A percentile compares a stretch with the other conserved stretches of the same genome.
These are phyloP conservation scores for Ceraceosorus guamensis DNA, from an alignment of 1,284 basidiomycete species.

Conservation along the genomic window DNA sequence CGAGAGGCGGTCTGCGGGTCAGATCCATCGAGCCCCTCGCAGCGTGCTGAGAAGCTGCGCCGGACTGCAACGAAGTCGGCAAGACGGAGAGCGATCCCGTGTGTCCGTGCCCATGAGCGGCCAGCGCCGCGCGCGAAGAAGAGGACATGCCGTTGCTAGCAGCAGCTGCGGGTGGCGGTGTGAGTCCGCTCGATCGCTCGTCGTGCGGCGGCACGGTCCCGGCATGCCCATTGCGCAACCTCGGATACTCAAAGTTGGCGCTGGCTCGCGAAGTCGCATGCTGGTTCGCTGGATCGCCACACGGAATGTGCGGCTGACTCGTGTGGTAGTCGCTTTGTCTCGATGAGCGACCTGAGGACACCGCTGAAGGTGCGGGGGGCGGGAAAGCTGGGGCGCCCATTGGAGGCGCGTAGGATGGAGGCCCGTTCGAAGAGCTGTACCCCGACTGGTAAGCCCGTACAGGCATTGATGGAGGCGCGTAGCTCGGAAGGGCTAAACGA, in stretches of 20 bases:
- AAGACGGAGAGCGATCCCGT: too few species aligned
- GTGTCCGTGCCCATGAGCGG: constrained; percentile 11
- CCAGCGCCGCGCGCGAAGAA: background rate
- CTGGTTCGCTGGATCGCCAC: background rate
- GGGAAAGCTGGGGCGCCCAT: constrained; percentile 27
- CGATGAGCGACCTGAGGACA: background rate
- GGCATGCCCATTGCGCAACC: constrained; percentile 12
- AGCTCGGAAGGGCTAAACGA: background rate
- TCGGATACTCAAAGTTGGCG: constrained; percentile 32
- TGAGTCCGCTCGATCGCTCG: background rate
- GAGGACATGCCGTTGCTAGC: constrained; percentile 13
- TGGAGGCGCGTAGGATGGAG: constrained; percentile 1
- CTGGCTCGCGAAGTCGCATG: constrained; percentile 19
- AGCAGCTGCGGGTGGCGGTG: constrained; percentile 7
- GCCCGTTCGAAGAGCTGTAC: background rate
- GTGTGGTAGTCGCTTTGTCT: constrained; percentile 1
- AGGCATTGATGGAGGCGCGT: constrained; percentile 22
- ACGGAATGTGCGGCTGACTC: constrained; percentile 9
- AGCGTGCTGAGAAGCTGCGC: too few species aligned
- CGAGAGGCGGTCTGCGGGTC: too few species aligned
- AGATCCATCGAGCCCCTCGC: too few species aligned
- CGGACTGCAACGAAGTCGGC: too few species aligned
- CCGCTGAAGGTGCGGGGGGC: constrained; percentile 13
- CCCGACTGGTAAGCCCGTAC: constrained; percentile 30
- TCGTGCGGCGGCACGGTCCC: background rate